Evolutionary conservation across 2,329 filamentous ascomycete genomes (phyloP).

Genomic region (Cladosporium sp.): DNA sequence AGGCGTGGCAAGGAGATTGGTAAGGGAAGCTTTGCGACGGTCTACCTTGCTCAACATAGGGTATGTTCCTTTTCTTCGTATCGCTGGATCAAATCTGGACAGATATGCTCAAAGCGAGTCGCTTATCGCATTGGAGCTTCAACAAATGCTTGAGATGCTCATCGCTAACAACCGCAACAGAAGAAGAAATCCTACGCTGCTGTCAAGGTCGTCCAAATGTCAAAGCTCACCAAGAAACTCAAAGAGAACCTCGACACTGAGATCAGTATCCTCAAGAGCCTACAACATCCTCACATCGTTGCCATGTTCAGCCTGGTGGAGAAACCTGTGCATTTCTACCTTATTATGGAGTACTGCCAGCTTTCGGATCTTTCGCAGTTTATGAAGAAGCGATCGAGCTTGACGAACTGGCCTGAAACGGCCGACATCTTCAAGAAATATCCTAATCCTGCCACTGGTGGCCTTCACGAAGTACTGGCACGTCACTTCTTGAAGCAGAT

Average conservation of each 20-base stretch:
- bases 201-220: constrained; percentile 92
- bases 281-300: constrained; percentile 96
- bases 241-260: constrained; percentile 94
- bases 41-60: constrained; percentile 55
- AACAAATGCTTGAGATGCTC: not conserved
- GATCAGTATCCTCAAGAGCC: constrained; percentile 88
- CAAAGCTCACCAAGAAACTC: constrained; percentile 89
- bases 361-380: constrained; percentile 91
- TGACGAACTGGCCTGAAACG: constrained; percentile 74
- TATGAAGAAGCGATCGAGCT: constrained; percentile 86
- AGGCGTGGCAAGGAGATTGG: constrained; percentile 85
- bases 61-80: constrained; percentile 18
- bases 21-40: constrained; percentile 95
- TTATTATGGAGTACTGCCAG: constrained; percentile 98
- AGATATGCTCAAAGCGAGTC: too few species aligned
- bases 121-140: not conserved
- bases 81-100: too few species aligned
- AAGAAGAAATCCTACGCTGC: constrained; percentile 78
- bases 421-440: constrained; percentile 92
- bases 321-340: constrained; percentile 80
- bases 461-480: constrained; percentile 94
- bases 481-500: constrained; percentile 96
- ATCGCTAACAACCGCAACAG: constrained; percentile 20
- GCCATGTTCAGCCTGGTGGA: constrained; percentile 93
- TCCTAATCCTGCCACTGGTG: constrained; percentile 74